Evolutionary conservation across 176 grass and related monocot species (phyloP), one percentile per base, ranked within the genome.

Genomic region (Phoenix dactylifera): DNA sequence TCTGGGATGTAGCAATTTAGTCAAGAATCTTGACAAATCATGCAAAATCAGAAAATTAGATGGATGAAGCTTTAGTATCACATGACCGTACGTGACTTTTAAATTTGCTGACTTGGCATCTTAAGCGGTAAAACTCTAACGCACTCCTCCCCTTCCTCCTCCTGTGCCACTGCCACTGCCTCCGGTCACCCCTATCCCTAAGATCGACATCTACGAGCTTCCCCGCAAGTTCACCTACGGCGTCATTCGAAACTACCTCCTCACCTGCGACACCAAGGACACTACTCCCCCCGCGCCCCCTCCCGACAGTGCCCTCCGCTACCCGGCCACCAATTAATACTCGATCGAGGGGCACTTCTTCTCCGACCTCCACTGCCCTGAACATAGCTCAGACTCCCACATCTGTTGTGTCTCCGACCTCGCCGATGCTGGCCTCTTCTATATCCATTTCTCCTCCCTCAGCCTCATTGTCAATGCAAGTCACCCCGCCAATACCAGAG

Each of bases 381-480:
- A 49, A 24, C 54, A 72, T 3, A 49, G 65, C 0, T 50, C 26
- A 2, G 63, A 81, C 39, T 79, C 30, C 18, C 77, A 73, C 1
- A 69, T 87, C n/a, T 70, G 54, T 4, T 77, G 68, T 50, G 78
- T 87, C 49, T 81, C 73, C 22, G 65, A 90, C 53, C 83, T 75
- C 63, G 30, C 62, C n/a, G 72, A 78, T 3, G 80, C 87, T 12
- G 83, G 85, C 61, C 78, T 97, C 83, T 97, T 97, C 69, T 97
- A 90, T 55, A 80, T 91, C 23, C 83, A 83, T 1, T 97, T 91
- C 72, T 91, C 88, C 18, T 91, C 87, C 17, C 78, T 97, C 63
- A 97, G 84, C 75, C 78, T 97, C 48, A 72, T 88, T n/a, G 83
- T 97, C 60, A 97, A 97, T 48, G 83, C 87, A 2, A 91, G 88